Evolutionary conservation across 164 flowering plant genomes (phyloP), one percentile per base, ranked within the genome.

Genomic region (Nelumbo lutea): DNA sequence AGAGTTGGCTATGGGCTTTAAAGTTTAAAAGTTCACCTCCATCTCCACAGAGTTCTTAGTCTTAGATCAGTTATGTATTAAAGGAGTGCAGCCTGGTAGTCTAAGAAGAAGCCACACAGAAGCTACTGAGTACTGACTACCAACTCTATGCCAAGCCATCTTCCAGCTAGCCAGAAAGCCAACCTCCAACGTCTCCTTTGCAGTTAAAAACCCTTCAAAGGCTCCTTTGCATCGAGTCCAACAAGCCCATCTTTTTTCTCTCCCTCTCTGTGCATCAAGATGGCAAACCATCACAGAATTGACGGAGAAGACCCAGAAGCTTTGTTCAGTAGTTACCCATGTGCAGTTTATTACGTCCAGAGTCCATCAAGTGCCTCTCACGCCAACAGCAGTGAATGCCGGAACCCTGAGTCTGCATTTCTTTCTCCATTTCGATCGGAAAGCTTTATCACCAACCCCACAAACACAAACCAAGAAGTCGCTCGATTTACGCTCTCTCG

Each of bases 291-390:
- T 27, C 27, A 61, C 13, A 52, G 45, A 59, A 67, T 61, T 64
- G 79, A 73, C 14, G 81, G 44, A 38, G 81, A 79, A 51, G 84
- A 76, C 9, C 79, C 83, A 56, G 85, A 81, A 64, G 72, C 78
- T 2, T 50, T 81, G 14, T 74, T 68, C 67, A 77, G 70, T 4
- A 64, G 70, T 5, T 80, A 78, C 67, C 78, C 78, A 0, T 75
- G 77, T 15, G 52, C 83, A 1, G 60, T 66, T 11, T 87, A 84
- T 80, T 86, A 80, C 80, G 90, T 88, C 2, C 90, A 88, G 61
- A 88, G 92, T 79, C 92, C 92, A 10, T 83, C 89, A 47, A 73
- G 81, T 2, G 2, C 80, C 68, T 82, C 86, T 65, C 80, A 76
- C 62, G 75, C 84, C 72, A 73, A 79, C 73, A 77, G 75, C 40